A percentile compares a stretch with the other conserved stretches of the same genome.
phyloP scores from a whole-genome alignment of 2,329 filamentous ascomycete genomes.

The Diaporthe sp. region DNA sequence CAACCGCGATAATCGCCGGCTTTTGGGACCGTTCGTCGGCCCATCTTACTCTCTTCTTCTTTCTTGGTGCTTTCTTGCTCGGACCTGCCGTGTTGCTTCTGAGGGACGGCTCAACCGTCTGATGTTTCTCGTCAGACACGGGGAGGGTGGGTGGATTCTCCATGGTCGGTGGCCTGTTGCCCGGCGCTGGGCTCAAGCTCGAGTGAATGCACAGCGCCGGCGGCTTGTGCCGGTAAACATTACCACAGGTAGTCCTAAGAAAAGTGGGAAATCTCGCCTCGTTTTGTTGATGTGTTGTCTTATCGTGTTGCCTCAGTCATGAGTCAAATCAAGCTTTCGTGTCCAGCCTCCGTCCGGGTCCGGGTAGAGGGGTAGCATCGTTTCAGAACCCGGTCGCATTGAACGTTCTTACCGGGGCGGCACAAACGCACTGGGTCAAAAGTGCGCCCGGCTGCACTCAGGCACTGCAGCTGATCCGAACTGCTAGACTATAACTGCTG shows the following conservation, averaged over 20 bases:
- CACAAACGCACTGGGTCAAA: neutral
- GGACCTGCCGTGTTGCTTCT: constrained; percentile 8
- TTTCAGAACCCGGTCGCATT: constrained; percentile 30
- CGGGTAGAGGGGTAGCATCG: constrained; percentile 25
- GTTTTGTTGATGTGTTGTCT: neutral
- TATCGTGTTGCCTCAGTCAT: neutral
- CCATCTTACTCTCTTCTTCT: constrained; percentile 18
- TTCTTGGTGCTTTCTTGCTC: constrained; percentile 5
- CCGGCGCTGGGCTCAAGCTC: constrained; percentile 17
- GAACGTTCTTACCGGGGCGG: constrained; percentile 4
- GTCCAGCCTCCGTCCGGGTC: constrained; percentile 4
- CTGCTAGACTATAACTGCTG: neutral
- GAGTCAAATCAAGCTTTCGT: constrained; percentile 21
- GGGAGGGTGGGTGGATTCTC: neutral
- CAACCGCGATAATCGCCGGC: neutral
- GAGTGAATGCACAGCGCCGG: constrained; percentile 15
- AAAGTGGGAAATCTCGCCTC: neutral
- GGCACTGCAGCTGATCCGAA: constrained; percentile 26
- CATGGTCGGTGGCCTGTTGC: constrained; percentile 7
- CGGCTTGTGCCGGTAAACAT: neutral
- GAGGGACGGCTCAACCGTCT: constrained; percentile 4
- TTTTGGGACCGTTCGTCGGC: constrained; percentile 6
- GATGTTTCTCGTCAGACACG: constrained; percentile 21
- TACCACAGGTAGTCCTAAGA: neutral
- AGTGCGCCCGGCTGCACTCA: neutral